Evolutionary conservation across 2,329 filamentous ascomycete species (phyloP).

Genomic region (Chaetoscypha palmicola): DNA sequence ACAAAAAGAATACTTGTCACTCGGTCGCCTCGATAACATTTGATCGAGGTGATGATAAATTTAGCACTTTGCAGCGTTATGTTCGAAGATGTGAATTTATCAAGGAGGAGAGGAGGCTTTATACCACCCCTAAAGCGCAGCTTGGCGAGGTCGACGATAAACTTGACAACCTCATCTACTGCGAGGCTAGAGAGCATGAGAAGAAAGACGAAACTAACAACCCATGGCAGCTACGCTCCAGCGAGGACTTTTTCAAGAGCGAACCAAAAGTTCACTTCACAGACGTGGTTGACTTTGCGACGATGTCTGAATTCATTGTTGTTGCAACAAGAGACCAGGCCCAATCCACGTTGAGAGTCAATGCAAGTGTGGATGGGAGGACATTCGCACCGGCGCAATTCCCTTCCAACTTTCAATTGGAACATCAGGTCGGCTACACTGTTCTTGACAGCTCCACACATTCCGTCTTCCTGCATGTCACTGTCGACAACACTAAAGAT

Average conservation of each 20-base stretch:
- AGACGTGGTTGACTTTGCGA: slow-evolving; percentile 78
- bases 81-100: slow-evolving; percentile 85
- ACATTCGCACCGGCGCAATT: slow-evolving; percentile 79
- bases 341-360: slow-evolving; percentile 62
- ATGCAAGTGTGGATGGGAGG: slow-evolving; percentile 77
- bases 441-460: slow-evolving; percentile 93
- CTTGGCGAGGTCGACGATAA: slow-evolving; percentile 39
- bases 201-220: slow-evolving; percentile 56
- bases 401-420: slow-evolving; percentile 74
- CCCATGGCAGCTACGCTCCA: slow-evolving; percentile 65
- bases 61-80: slow-evolving; percentile 67
- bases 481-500: slow-evolving; percentile 58
- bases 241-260: slow-evolving; percentile 68
- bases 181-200: slow-evolving; percentile 56
- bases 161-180: slow-evolving; percentile 43
- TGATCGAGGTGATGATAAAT: slow-evolving; percentile 74
- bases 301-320: slow-evolving; percentile 94
- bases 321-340: slow-evolving; percentile 66
- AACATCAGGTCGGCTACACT: slow-evolving; percentile 78
- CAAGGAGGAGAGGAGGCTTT: slow-evolving; percentile 49
- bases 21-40: slow-evolving; percentile 67
- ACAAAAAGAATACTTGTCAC: slow-evolving; percentile 51
- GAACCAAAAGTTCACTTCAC: slow-evolving; percentile 55
- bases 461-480: slow-evolving; percentile 89
- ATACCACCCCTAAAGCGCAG: slow-evolving; percentile 10